A percentile compares a stretch with the other conserved stretches of the same genome.
Evolutionary conservation across 1,139 yeast genomes (phyloP).

Genomic region (Pichia sp.): DNA sequence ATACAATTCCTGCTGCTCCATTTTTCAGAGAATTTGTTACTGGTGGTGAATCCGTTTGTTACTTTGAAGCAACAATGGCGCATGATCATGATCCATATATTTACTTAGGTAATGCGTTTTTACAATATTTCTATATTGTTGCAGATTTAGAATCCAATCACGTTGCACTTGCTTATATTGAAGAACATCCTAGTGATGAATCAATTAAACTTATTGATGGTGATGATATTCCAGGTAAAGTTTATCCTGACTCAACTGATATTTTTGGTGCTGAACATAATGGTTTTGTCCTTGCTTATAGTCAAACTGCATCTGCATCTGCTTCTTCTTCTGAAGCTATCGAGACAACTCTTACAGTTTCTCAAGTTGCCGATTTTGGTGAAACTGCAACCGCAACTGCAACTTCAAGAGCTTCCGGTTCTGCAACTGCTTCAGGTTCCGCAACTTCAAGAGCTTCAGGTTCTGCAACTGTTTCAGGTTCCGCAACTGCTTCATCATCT

Average conservation of each 20-base stretch:
- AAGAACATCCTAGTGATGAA: not conserved
- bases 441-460: not conserved
- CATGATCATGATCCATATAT: slow-evolving; percentile 10
- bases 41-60: slow-evolving; percentile 1
- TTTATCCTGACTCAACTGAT: not conserved
- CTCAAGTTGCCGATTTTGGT: not conserved
- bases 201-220: slow-evolving; percentile 5
- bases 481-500: not conserved
- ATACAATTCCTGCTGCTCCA: slow-evolving; percentile 45
- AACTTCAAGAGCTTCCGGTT: not conserved
- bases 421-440: not conserved
- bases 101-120: slow-evolving; percentile 38
- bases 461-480: not conserved
- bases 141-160: slow-evolving; percentile 39
- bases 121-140: slow-evolving; percentile 41
- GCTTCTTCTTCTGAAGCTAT: not conserved
- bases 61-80: not conserved
- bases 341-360: not conserved
- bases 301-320: not conserved
- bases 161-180: slow-evolving; percentile 34
- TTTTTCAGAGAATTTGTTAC: slow-evolving; percentile 34
- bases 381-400: not conserved
- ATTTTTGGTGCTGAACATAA: not conserved
- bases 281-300: not conserved
- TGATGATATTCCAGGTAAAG: slow-evolving; percentile 1